A percentile compares a stretch with the other conserved stretches of the same genome.
phyloP scores from a whole-genome alignment of 495 filamentous ascomycete genomes.

The Eremomyces bilateralis region DNA sequence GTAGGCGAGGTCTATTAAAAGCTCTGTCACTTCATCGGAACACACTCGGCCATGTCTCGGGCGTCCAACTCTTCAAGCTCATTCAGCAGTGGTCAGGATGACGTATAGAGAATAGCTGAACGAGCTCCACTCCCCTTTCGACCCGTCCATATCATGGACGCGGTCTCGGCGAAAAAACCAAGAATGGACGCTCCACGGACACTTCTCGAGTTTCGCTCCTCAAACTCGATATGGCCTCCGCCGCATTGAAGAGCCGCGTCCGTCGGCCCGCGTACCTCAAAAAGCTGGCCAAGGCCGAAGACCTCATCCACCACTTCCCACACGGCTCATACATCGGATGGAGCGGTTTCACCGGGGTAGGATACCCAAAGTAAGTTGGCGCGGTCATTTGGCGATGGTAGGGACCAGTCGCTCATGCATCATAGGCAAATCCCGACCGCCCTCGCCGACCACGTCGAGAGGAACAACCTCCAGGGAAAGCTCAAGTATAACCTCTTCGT shows the following conservation, averaged over 20 bases:
- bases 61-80: too few species aligned
- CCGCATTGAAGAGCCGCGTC: constrained; percentile 52
- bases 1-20: too few species aligned
- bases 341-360: constrained; percentile 82
- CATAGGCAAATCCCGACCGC: constrained; percentile 61
- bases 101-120: too few species aligned
- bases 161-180: too few species aligned
- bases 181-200: too few species aligned
- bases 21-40: too few species aligned
- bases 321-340: constrained; percentile 69
- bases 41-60: too few species aligned
- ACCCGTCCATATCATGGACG: too few species aligned
- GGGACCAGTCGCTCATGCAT: not conserved
- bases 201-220: too few species aligned
- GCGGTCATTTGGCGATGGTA: not conserved
- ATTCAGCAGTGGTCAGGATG: too few species aligned
- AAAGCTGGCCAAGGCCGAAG: constrained; percentile 59
- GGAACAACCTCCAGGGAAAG: constrained; percentile 67
- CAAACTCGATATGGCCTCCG: too few species aligned
- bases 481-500: constrained; percentile 74
- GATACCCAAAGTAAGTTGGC: constrained; percentile 56
- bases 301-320: constrained; percentile 60
- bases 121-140: too few species aligned
- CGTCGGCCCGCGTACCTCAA: constrained; percentile 54
- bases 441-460: constrained; percentile 74